Evolutionary conservation across 225 moss, liverwort and hornwort species (phyloP), one percentile per base, ranked within the genome.

Genomic region (Physcomitrellopsis africana): DNA sequence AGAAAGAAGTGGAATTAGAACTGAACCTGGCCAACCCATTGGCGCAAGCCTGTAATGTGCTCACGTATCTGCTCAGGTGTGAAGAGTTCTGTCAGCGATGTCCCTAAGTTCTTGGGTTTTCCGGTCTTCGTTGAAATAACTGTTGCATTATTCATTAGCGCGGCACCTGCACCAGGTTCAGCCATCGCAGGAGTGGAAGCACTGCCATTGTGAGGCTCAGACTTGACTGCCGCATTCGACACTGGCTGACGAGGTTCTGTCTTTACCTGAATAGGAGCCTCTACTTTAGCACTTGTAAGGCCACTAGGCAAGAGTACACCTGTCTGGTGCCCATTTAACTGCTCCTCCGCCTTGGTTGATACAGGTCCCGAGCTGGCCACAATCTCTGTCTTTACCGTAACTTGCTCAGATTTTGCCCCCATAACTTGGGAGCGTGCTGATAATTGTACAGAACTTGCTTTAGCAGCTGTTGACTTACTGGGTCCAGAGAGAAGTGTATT

Each of bases 11-110:
- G 7, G 32, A 75, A 51, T 69, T 37, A 51, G 26, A 66, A 60
- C 62, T 17, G 43, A 72, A 99, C 97, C 93, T 99, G 94, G 69
- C 97, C 97, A 82, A 99, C 97, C 97, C 97, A 99, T 67, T 99
- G 97, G 52, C 97, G 91, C 80, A 99, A 89, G 62, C 97, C 97
- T 66, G 85, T 89, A 51, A 99, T 99, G 56, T 99, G 97, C 60
- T 94, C 97, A 73, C 82, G 91, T 53, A 99, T 99, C 75, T 93
- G 93, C 37, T 99, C 87, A 3, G 97, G 92, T 56, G 97, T 90
- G 59, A 99, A 99, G 29, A 99, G 90, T 75, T 99, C 97, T 71
- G 94, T 99, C 81, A 99, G 81, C 6, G 97, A 99, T 62, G 97
- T 99, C 75, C 97, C 94, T 56, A 93, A 84, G 76, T 91, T 87